A percentile compares a stretch with the other conserved stretches of the same genome.
These are phyloP conservation scores for Ophidiomyces ophidiicola DNA, from an alignment of 2,329 filamentous ascomycete species.

Conservation along the genomic window DNA sequence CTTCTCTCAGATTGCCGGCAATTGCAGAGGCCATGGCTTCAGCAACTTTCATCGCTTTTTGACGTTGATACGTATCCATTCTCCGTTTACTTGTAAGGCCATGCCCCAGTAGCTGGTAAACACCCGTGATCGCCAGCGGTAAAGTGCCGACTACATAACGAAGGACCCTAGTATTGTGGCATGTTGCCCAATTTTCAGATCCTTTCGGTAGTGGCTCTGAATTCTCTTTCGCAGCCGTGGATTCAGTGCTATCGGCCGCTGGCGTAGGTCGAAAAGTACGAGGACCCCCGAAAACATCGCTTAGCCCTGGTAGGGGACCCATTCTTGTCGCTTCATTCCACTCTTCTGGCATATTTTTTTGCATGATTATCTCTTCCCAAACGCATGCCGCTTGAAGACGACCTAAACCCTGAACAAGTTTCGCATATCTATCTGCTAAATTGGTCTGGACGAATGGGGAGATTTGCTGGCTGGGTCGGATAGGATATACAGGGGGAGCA, in stretches of 20 bases:
- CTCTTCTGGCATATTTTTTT: conserved; percentile 56
- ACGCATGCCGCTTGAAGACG: conserved; percentile 66
- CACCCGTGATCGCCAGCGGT: conserved; percentile 65
- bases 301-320: conserved; percentile 26
- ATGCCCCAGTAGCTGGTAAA: conserved; percentile 78
- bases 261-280: not conserved
- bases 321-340: conserved; percentile 40
- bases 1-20: conserved; percentile 52
- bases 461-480: conserved; percentile 47
- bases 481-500: conserved; percentile 49
- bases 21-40: conserved; percentile 61
- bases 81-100: conserved; percentile 63
- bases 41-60: conserved; percentile 49
- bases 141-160: conserved; percentile 66
- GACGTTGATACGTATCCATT: conserved; percentile 51
- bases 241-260: conserved; percentile 11
- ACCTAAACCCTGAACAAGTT: conserved; percentile 63
- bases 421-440: conserved; percentile 68
- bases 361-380: conserved; percentile 70
- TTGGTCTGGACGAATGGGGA: conserved; percentile 65
- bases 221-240: not conserved
- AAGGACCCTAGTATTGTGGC: conserved; percentile 68
- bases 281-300: conserved; percentile 4
- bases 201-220: conserved; percentile 7
- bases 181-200: conserved; percentile 31